Base-by-base conservation (phyloP, 441 rosid species). In the Euphorbia corollata region DNA sequence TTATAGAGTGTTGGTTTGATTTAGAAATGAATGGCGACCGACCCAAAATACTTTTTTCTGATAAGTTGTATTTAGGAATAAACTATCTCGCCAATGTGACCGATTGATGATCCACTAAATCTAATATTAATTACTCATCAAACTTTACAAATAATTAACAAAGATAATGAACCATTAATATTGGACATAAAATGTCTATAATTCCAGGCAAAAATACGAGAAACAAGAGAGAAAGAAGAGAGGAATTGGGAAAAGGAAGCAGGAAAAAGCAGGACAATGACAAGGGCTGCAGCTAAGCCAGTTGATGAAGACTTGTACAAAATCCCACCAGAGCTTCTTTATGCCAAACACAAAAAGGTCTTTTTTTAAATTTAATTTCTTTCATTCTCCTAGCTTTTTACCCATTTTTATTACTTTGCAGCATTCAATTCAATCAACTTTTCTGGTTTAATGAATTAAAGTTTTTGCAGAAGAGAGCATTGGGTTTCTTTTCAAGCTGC, bases 221-320 rank as follows among this genome's bases (percentile, higher is more conserved):
- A 36, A 36, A 2, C 41, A 36, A 6, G 41, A 36, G 41, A 8
- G 41, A 36, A 36, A 36, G 41, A 36, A 36, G 41, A 36, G 41
- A 2, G 5, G 5, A 36, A 36, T 2, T 5, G 41, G 41, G 41
- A 36, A 6, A 36, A 8, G 5, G 41, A 36, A 36, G 41, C 41
- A 36, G 41, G 0, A 16, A n/a, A 16, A 50, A 48, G 53, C 24
- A 24, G 9, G 6, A 22, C 38, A 0, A 67, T 61, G 41, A 15
- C 54, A 11, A 77, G 85, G 75, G 77, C 69, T 62, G 71, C 70
- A 0, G 86, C 96, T 0, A 93, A 90, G 65, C 93, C 98, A 3
- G 84, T 90, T 12, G 98, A 90, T 30, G 97, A 88, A 69, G 98
- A 93, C 79, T 74, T 93, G 77, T 93, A 93, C 83, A 86, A 85